Evolutionary conservation across 2,329 filamentous ascomycete genomes (phyloP), one percentile per base, ranked within the genome.

Genomic region (Penicillium sp.): DNA sequence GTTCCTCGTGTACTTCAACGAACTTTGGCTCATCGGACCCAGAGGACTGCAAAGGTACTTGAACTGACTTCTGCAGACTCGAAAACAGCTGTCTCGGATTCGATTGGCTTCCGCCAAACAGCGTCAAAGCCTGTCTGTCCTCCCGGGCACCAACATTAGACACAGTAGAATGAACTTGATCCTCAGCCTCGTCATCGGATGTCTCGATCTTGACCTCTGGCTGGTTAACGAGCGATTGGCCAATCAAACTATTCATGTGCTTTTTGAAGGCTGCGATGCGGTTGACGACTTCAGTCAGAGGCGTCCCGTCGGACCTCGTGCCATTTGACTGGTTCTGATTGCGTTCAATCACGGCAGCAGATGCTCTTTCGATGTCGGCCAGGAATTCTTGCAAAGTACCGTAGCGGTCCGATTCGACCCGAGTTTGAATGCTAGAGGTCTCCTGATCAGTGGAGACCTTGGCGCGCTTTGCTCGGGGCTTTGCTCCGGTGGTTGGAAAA

Each of bases 11-110:
- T 22, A 75, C 64, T 46, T 74, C 69, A 36, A 72, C 66, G 22
- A 58, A 57, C 20, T 63, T 60, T 42, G 58, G 54, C 6, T 61
- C 54, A 7, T 69, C 65, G 10, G 67, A 60, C 26, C 71, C 68
- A 11, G 71, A 60, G 6, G 65, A 66, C 18, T 64, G 59, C 35
- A 64, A 40, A n/a, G 64, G 60, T 22, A 65, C 56, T 29, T 62
- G 63, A 36, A 63, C 56, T 1, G 67, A 65, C 44, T 79, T 75
- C 54, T 86, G 87, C 40, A 95, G 74, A 66, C 90, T 95, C 3
- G 91, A 95, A 65, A 93, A 96, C 3, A 96, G 74, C 50, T 91
- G 86, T 57, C 83, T 85, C 28, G 86, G 78, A 37, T 82, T 82
- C 1, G 84, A 82, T 32, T 86, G 86, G 56, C 83, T 86, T 44